A percentile compares a stretch with the other conserved stretches of the same genome.
Evolutionary conservation across 768 basidiomycete genomes (phyloP).

Genomic region (Lanmaoa pseudosensibilis): DNA sequence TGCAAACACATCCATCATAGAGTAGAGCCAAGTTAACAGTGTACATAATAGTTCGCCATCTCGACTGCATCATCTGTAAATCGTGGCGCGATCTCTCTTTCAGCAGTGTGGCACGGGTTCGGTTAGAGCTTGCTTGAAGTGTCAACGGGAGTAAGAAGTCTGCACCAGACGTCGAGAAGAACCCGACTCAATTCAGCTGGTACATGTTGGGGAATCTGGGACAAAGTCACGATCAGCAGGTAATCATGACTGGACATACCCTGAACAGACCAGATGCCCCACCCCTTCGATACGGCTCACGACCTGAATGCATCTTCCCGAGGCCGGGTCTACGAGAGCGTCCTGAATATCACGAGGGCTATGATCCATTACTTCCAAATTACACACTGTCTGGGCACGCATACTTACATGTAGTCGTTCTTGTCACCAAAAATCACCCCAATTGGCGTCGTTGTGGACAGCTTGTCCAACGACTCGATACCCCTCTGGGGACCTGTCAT

Average conservation of each 20-base stretch:
- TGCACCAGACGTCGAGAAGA: conserved; percentile 26
- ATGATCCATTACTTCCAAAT: background rate
- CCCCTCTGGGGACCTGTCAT: conserved; percentile 53
- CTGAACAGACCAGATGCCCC: conserved; percentile 35
- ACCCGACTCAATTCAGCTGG: conserved; percentile 28
- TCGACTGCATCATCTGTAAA: background rate
- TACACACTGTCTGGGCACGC: background rate
- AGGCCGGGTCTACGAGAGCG: conserved; percentile 27
- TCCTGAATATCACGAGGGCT: conserved; percentile 36
- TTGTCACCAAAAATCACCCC: conserved; percentile 54
- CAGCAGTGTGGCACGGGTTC: no score
- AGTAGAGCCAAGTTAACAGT: background rate
- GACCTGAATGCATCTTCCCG: conserved; percentile 24
- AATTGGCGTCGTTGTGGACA: conserved; percentile 44
- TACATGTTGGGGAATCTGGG: conserved; percentile 28
- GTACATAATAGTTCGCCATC: background rate
- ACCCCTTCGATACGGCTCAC: conserved; percentile 26
- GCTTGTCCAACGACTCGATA: conserved; percentile 44
- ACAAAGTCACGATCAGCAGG: background rate
- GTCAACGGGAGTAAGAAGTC: background rate
- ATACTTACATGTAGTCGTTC: conserved; percentile 53
- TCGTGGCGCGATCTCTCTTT: background rate
- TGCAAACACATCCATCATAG: background rate
- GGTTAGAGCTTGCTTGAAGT: conserved; percentile 19
- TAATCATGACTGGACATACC: no score